Evolutionary conservation across 768 basidiomycete genomes (phyloP), one percentile per base, ranked within the genome.

Genomic region (Strobilomyces echinocephalus): DNA sequence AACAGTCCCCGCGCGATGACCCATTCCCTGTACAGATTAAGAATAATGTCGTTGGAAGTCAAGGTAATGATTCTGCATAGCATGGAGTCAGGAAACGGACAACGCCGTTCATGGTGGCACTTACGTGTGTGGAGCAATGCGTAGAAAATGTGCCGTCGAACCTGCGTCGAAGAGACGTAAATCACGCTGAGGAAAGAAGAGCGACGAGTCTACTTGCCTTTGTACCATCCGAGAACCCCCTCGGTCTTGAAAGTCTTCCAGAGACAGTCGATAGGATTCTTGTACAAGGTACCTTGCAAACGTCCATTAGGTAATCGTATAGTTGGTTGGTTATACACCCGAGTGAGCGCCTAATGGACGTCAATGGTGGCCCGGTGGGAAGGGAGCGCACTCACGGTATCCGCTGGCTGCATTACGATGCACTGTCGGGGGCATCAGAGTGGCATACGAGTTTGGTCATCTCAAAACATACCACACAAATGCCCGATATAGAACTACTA

Each of bases 301-400:
- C 74, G 84, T 33, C 93, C 93, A 60, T 87, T 78, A 3, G 87
- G 83, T 35, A 84, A 77, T 42, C 73, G 73, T 60, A 76, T 76
- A 0, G 91, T 93, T 10, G 91, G 89, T 76, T 95, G 97, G 65
- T 97, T 97, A 70, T 98, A 99, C 80, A 98, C 85, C 53, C 97
- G 80, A 8, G 97, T 98, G 46, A 98, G 71, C 46, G 90, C 87
- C 83, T 91, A 62, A 16, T 50, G 33, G 21, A 55, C 20, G 42
- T 61, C 33, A 59, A 24, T 12, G 41, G 18, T 31, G 33, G 28
- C 46, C 15, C 2, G 12, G 2, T 24, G 12, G 8, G n/a, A 35
- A 16, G 47, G 12, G 16, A 60, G 70, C 44, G n/a, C 67, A 70
- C 76, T 65, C 56, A 85, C 92, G 24, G 91, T 93, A 67, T 93